Evolutionary conservation across 495 filamentous ascomycete genomes (phyloP).

Genomic region (Neurospora sp.): DNA sequence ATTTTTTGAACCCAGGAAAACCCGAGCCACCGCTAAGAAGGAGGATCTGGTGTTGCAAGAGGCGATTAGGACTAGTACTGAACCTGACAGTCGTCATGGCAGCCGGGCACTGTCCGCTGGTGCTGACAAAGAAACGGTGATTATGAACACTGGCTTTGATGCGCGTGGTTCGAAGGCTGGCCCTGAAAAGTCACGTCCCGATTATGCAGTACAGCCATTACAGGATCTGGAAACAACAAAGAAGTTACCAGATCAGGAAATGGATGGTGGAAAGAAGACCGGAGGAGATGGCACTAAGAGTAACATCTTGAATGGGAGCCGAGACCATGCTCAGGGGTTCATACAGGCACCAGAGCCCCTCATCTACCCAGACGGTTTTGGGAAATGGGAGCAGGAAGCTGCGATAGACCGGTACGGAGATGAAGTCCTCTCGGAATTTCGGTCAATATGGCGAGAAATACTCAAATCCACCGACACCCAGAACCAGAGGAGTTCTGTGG

Average conservation of each 20-base stretch:
- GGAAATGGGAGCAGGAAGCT: neutral
- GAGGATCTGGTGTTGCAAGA: neutral
- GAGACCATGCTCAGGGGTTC: neutral
- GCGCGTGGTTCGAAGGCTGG: neutral
- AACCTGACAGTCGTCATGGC: neutral
- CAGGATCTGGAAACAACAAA: neutral
- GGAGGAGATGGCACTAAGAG: neutral
- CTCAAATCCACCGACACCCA: neutral
- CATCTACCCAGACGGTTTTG: neutral
- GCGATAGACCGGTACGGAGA: neutral
- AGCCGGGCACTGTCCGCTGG: neutral
- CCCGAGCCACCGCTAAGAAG: neutral
- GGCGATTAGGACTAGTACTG: neutral
- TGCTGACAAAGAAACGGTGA: neutral
- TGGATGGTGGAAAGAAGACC: neutral
- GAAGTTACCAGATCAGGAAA: neutral
- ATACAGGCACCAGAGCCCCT: neutral
- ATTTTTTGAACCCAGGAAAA: neutral
- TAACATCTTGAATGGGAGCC: neutral
- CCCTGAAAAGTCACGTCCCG: neutral
- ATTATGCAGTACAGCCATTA: neutral
- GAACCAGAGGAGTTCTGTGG: neutral
- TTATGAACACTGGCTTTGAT: neutral
- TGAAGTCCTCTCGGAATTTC: neutral
- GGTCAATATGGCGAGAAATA: neutral